phyloP scores from a whole-genome alignment of 352 stramenopile genomes.

The Globisporangium rhizosaccharum region DNA sequence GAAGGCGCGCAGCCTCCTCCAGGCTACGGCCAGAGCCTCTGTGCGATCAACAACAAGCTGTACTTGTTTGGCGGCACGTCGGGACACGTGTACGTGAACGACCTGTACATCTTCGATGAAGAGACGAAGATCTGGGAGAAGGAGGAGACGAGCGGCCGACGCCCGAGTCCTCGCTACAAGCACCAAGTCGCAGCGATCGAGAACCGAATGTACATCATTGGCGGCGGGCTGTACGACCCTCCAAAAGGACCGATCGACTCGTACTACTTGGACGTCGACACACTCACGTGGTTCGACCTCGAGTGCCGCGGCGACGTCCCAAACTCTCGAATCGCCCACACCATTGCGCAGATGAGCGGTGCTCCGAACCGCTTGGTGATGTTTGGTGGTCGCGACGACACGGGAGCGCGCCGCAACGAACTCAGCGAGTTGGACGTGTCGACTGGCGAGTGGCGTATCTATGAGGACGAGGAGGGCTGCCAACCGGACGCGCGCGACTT shows the following conservation, averaged over 20 bases:
- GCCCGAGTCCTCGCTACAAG: conserved; percentile 77
- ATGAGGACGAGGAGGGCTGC: conserved; percentile 48
- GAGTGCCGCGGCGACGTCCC: conserved; percentile 56
- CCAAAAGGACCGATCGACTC: conserved; percentile 76
- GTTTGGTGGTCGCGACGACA: conserved; percentile 77
- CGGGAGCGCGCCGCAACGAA: conserved; percentile 58
- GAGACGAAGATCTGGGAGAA: conserved; percentile 66
- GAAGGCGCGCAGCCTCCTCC: conserved; percentile 59
- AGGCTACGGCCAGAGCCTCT: conserved; percentile 74
- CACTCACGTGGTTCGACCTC: conserved; percentile 58
- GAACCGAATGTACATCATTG: conserved; percentile 78
- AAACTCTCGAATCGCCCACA: conserved; percentile 77
- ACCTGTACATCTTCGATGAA: conserved; percentile 81
- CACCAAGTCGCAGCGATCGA: conserved; percentile 65
- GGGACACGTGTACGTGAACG: conserved; percentile 80
- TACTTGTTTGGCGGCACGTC: conserved; percentile 81
- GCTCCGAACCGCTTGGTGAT: conserved; percentile 55
- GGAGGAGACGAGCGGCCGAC: conserved; percentile 50
- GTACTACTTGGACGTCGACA: conserved; percentile 72
- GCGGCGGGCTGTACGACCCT: conserved; percentile 74
- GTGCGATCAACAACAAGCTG: conserved; percentile 71
- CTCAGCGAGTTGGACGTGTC: conserved; percentile 59
- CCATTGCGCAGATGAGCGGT: conserved; percentile 47
- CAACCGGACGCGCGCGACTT: conserved; percentile 78
- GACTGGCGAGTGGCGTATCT: conserved; percentile 62